Base-by-base conservation (phyloP, 768 basidiomycete species). In the Suillus placidus region DNA sequence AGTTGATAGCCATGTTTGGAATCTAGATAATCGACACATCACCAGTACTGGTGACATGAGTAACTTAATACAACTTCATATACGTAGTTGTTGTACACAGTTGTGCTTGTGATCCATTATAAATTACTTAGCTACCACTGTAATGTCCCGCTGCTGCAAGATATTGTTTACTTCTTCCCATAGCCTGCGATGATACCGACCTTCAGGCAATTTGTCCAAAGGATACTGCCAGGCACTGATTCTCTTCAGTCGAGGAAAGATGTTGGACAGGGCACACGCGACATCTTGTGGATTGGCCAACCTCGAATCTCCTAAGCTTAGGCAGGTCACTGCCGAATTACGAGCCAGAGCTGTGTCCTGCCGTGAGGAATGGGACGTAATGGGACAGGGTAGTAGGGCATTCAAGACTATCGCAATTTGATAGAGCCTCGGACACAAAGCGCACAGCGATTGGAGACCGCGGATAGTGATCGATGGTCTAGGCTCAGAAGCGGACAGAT, bases 351-450 rank as follows among this genome's bases (percentile, higher is more conserved):
- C 0, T 30, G 26, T 20, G 26, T 40, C 40, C 40, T n/a, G 58
- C 26, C 8, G 12, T 20, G 58, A 12, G 30, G 32, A 55, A 20
- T 1, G 40, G 26, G 58, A 38, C 3, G 14, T 10, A 30, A 26
- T 58, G 23, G 37, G 57, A 58, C 23, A 40, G 16, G 58, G 58
- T 6, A 18, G 38, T 13, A 60, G 26, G 40, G 58, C 58, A 60
- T 60, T 32, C n/a, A 60, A 12, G 58, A 60, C 58, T 13, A 60
- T 30, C 6, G 58, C 58, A 18, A 60, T 60, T 32, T 20, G 40
- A 42, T 60, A 30, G 30, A 60, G 58, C 58, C 40, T 60, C 26
- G 58, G 58, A 18, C 58, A 60, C 26, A 60, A 18, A 42, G 58
- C 26, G 58, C 58, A 60, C 58, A 60, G 6, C 40, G 26, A 42